Base-by-base conservation (phyloP, 2,329 filamentous ascomycete genomes). In the Apiospora aurea region DNA sequence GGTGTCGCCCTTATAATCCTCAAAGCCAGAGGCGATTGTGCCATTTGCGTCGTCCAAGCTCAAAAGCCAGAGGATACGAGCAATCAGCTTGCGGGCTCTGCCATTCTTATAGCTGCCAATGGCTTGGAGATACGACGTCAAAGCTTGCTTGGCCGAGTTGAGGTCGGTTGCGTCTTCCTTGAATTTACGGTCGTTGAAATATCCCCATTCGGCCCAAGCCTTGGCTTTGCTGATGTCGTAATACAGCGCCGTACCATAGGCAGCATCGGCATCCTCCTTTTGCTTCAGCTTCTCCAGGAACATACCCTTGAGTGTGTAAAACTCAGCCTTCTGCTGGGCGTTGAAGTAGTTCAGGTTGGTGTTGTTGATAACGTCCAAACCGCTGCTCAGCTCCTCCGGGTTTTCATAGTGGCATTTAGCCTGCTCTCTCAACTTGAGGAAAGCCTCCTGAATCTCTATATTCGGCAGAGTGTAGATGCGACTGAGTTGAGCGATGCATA, bases 311-410 rank as follows among this genome's bases (percentile, higher is more conserved):
- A 99, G 89, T 0, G 96, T 99, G 85, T 98, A 99, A 83, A 99
- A 99, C 81, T 99, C 96, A 11, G 96, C 96, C 83, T 99, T 99
- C 81, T 99, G 96, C 78, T 95, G 93, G 3, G 93, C 89, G 74
- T 95, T 97, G 82, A 99, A 99, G 85, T 99, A 99, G 82, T 97
- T 98, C 72, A 99, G 90, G 78, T 99, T 99, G 47, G 96, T 99
- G 77, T 99, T 99, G 83, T 99, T 99, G 81, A 99, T 99, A 2
- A 99, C 96, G 79, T 99, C 96, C 75, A 99, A 82, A 1, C 96
- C 96, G 79, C 92, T 97, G 70, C 92, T 96, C 70, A 99, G 89
- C 83, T 99, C 96, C 49, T 94, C 92, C 0, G 93, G 91, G 78
- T 98, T 98, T 83, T 98, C 95, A 81, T 98, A 99, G 81, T 99